Base-by-base conservation (phyloP, 2,329 filamentous ascomycete genomes). In the Neofusicoccum ribis region DNA sequence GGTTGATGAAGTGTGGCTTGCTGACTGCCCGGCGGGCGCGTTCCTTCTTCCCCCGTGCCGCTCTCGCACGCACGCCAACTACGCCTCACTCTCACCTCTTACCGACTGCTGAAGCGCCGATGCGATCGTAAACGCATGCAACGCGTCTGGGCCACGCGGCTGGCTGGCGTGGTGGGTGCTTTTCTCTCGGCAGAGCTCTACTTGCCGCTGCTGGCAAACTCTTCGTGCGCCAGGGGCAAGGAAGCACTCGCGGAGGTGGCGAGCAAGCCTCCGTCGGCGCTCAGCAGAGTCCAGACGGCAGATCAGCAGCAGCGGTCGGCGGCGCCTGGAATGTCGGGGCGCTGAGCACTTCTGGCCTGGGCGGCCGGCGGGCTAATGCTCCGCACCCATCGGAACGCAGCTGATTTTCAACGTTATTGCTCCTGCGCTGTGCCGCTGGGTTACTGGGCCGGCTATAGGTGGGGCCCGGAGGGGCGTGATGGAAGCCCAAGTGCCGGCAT, bases 281-380 rank as follows among this genome's bases (percentile, higher is more conserved):
- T 31, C 47, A 51, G 47, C 47, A 14, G 23, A 46, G 41, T 14
- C 39, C 39, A 37, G 56, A 12, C 20, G 17, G 56, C 43, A 47
- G 39, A 58, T 60, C 56, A 37, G 27, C 56, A 47, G 41, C 56
- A 60, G 43, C 56, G 56, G 46, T 60, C 43, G 56, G 11, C 41
- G 37, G 15, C 17, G 56, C 31, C 15, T 36, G 56, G 9, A 17
- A 46, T 23, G 9, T 20, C n/a, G 8, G 27, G 14, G 27, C 23
- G 23, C 39, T 15, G 6, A 11, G 14, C 37, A 15, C 37, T 39
- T 11, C 37, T 11, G 9, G 27, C 12, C 20, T n/a, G 36, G 36
- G 23, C 8, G 15, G 6, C 27, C 15, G 31, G 3, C 52, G 52
- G 47, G 15, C 11, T 3, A n/a, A 50, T 50, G 14, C 47, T 14